Base-by-base conservation (phyloP, 768 basidiomycete species). In the Wakefieldia striispora region DNA sequence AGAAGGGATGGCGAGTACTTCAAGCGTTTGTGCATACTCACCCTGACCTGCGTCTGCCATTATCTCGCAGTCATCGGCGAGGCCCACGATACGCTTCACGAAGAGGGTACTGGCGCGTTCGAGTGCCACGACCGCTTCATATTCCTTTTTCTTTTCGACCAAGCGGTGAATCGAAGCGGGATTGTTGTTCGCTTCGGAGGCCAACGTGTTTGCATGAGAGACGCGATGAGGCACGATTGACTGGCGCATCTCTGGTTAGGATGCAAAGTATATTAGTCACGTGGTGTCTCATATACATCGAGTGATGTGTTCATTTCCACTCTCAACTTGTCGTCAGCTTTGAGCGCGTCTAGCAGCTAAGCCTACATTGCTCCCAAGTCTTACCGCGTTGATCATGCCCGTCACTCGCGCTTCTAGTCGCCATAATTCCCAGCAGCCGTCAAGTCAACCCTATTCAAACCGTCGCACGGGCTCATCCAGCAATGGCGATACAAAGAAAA, bases 41-140 rank as follows among this genome's bases (percentile, higher is more conserved):
- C 88, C 81, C 75, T 79, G 71, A 6, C 86, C 88, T 2, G 88
- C 86, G 51, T 86, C 78, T 7, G 87, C 88, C 83, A 90, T 89
- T 19, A 81, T 75, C 51, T 87, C 79, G 58, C 83, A 87, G 61
- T 90, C 87, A 16, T 85, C 81, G 20, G 78, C 82, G 4, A 91
- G 70, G 6, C 75, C 80, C 55, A 84, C 82, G 36, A 90, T 80
- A 8, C 87, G 78, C 63, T 82, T 78, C 2, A 86, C 73, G 60
- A 84, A 87, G 29, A 82, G 65, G 6, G 77, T 66, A 47, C 80
- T 84, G 0, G 84, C 81, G 46, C 75, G 73, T 60, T 89, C 85
- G 6, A 91, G 72, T 1, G 88, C 88, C 19, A 79, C 75, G 21
- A 89, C 84, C 0, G 85, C 86, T 47, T 89, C 87, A 47, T 74